Conservation (phyloP, 2,329 filamentous ascomycete species). For the Bretziella fagacearum region DNA sequence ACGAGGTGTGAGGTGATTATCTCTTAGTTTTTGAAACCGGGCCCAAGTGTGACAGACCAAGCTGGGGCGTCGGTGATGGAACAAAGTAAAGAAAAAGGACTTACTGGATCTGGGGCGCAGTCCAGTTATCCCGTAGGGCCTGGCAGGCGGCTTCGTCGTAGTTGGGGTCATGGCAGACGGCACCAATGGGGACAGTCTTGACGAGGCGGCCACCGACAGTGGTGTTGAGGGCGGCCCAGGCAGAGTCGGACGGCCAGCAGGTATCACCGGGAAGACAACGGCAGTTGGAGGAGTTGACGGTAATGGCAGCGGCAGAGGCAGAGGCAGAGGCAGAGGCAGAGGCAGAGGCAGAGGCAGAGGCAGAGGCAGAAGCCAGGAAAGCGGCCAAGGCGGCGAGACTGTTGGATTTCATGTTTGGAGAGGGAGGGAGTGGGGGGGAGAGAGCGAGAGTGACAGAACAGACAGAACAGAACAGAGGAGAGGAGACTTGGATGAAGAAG, state of each 20-base stretch:
- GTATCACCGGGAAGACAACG: constrained; percentile 34
- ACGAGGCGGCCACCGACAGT: constrained; percentile 35
- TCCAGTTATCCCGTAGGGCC: constrained; percentile 23
- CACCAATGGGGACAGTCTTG: constrained; percentile 33
- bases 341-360: background rate
- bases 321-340: background rate
- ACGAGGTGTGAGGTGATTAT: too few species aligned
- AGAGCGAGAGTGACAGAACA: background rate
- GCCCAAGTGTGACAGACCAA: too few species aligned
- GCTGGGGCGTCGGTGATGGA: too few species aligned
- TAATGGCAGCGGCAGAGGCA: background rate
- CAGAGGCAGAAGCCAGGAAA: background rate
- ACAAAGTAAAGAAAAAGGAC: constrained; percentile 10
- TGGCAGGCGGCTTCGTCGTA: constrained; percentile 30
- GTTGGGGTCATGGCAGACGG: constrained; percentile 32
- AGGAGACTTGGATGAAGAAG: too few species aligned
- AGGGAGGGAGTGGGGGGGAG: background rate
- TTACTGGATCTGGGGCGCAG: constrained; percentile 22
- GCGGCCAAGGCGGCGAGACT: constrained; percentile 3
- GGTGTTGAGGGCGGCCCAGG: constrained; percentile 35
- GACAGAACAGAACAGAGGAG: background rate
- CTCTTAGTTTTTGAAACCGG: too few species aligned
- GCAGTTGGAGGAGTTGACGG: constrained; percentile 19
- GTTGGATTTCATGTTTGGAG: background rate
- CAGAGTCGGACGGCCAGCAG: constrained; percentile 32